Conservation (phyloP, 768 basidiomycete genomes). For the Amanita inopinata region DNA sequence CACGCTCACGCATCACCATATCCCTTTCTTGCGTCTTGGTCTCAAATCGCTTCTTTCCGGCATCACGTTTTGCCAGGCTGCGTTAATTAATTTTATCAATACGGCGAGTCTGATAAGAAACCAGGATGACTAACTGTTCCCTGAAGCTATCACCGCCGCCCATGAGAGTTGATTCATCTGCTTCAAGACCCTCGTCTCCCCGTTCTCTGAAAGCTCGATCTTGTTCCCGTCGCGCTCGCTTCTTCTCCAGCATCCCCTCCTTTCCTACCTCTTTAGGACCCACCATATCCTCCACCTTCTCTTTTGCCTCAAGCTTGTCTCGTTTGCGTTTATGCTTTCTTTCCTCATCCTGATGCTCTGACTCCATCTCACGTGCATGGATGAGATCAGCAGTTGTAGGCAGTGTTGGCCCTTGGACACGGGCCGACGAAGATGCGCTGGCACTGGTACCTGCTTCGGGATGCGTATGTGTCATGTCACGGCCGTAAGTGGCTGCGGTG, state of each 20-base stretch:
- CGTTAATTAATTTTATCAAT: not conserved
- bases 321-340: constrained; percentile 55
- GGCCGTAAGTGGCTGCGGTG: constrained; percentile 34
- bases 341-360: constrained; percentile 43
- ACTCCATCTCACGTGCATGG: constrained; percentile 53
- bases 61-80: constrained; percentile 64
- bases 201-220: constrained; percentile 67
- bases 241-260: constrained; percentile 85
- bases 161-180: constrained; percentile 70
- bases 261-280: constrained; percentile 75
- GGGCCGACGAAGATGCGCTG: constrained; percentile 22
- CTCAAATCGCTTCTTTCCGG: constrained; percentile 51
- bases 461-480: constrained; percentile 12
- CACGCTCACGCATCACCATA: constrained; percentile 49
- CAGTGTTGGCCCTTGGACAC: constrained; percentile 56
- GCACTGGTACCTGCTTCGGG: constrained; percentile 16
- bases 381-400: constrained; percentile 63
- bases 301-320: constrained; percentile 54
- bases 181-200: constrained; percentile 70
- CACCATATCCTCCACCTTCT: constrained; percentile 66
- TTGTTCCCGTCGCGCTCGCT: constrained; percentile 58
- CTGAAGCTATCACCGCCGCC: constrained; percentile 80
- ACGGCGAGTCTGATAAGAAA: constrained; percentile 1
- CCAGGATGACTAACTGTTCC: constrained; percentile 43
- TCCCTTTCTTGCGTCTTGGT: constrained; percentile 43